phyloP scores from a whole-genome alignment of 257 asterid species.

The Mitragyna speciosa region DNA sequence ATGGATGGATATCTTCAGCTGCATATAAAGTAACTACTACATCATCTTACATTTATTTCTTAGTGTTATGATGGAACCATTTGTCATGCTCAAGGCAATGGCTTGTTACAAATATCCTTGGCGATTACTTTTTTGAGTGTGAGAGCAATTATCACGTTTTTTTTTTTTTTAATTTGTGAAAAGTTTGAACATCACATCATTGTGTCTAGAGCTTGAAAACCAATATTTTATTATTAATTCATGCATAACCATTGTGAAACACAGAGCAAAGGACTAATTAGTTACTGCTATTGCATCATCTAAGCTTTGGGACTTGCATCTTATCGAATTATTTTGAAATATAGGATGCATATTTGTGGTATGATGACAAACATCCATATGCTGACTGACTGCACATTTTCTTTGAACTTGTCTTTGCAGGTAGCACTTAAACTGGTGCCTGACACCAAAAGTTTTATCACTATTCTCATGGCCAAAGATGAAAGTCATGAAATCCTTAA shows the following conservation, averaged over 20 bases:
- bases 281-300: not conserved
- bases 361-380: not conserved
- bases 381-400: not conserved
- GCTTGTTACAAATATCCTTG: not conserved
- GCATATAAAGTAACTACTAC: conserved; percentile 53
- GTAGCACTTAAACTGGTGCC: conserved; percentile 82
- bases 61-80: not conserved
- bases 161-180: no score
- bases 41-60: not conserved
- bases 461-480: conserved; percentile 55
- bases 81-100: not conserved
- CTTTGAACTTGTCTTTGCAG: conserved; percentile 27
- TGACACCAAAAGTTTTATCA: conserved; percentile 41
- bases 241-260: not conserved
- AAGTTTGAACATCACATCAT: not conserved
- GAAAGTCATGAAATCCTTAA: conserved; percentile 48
- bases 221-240: not conserved
- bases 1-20: conserved; percentile 92
- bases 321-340: not conserved
- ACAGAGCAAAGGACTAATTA: not conserved
- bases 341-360: not conserved
- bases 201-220: not conserved
- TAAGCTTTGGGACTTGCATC: not conserved
- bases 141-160: not conserved
- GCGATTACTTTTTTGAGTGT: not conserved